Evolutionary conservation across 2,329 filamentous ascomycete species (phyloP), one percentile per base, ranked within the genome.

Genomic region (Fusarium solani-melongenae): DNA sequence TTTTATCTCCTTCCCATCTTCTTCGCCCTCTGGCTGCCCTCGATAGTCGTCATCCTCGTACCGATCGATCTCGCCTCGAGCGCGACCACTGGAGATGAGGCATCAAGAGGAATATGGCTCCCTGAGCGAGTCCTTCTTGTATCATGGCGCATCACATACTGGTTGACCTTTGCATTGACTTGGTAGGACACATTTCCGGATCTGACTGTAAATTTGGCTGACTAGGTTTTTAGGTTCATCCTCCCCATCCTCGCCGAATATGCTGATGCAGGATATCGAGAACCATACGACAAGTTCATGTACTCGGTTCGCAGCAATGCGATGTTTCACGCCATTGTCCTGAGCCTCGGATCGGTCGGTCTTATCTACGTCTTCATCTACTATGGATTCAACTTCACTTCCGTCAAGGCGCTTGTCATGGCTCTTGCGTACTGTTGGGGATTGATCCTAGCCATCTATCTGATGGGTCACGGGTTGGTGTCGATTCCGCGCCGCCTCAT

Each of bases 391-490:
- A 89, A 91, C 29, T 88, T 92, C 67, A 87, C 86, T 3, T 92
- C 92, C 0, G 87, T 98, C 76, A 98, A 97, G 84, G 92, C 90
- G 38, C 86, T 97, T 44, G 88, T 97, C 72, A 98, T 99, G 94
- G 96, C 96, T 15, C 86, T 98, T 68, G 94, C 96, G 39, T 99
- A 99, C 82, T 94, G 94, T 69, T 98, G 95, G 93, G 95, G 95
- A 77, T 85, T 99, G 76, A 88, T 96, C 6, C 87, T 98, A 61
- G 96, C 95, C 53, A 98, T 99, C 71, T 98, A 98, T 79, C 88
- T 99, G 44, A 98, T 99, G 96, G 96, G 96, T 8, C 96, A 99
- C 82, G 96, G 96, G 9, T 87, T 99, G 29, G 96, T 99, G 34
- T 93, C 95, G 2, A 93, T 99, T 66, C 96, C 96, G 1, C 89